phyloP scores from a whole-genome alignment of 129 eudicot genomes.

The Arctium minus region DNA sequence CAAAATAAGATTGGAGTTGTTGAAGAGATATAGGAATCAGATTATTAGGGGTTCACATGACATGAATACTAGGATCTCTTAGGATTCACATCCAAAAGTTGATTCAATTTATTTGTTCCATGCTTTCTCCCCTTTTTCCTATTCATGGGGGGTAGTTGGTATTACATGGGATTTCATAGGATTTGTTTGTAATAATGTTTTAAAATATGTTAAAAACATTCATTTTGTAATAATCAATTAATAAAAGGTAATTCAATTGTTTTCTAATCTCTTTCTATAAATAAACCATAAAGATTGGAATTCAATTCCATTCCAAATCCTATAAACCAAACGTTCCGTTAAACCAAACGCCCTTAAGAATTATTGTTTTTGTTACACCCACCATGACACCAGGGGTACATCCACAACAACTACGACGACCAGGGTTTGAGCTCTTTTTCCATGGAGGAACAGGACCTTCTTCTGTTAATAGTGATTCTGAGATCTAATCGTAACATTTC shows the following conservation, averaged over 20 bases:
- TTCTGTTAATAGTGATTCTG: too few species aligned
- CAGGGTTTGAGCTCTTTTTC: not conserved
- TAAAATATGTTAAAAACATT: not conserved
- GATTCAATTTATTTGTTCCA: too few species aligned
- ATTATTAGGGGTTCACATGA: too few species aligned
- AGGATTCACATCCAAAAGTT: too few species aligned
- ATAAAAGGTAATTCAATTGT: too few species aligned
- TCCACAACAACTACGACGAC: not conserved
- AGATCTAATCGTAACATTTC: too few species aligned
- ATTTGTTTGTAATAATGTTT: not conserved
- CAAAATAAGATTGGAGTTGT: too few species aligned
- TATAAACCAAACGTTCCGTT: not conserved
- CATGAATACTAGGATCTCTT: too few species aligned
- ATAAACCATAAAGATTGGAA: not conserved
- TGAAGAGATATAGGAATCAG: too few species aligned
- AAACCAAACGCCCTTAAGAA: not conserved
- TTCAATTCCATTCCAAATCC: not conserved
- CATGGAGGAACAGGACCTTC: not conserved
- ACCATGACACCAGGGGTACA: not conserved
- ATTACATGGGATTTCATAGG: not conserved
- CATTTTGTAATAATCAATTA: not conserved
- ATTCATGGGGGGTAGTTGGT: not conserved
- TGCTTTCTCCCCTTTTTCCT: too few species aligned
- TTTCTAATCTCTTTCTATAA: too few species aligned
- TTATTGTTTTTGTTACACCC: not conserved